These are phyloP conservation scores for Pterocarpus macrocarpus DNA, from an alignment of 306 rosid species.

Conservation along the genomic window DNA sequence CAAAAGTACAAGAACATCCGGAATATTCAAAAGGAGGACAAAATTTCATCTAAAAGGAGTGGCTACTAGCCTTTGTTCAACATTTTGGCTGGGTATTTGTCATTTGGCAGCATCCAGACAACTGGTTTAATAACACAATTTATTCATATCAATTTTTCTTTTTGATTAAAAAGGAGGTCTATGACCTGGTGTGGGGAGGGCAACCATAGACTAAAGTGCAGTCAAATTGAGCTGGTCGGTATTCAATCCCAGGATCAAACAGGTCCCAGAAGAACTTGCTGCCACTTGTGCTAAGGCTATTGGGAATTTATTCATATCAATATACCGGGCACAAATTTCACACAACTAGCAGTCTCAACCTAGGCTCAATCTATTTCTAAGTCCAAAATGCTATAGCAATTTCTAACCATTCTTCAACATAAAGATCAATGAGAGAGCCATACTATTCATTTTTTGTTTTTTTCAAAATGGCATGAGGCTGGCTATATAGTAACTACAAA, in stretches of 20 bases:
- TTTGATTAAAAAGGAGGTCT: not conserved
- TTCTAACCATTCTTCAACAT: constrained; percentile 18
- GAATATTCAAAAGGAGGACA: not conserved
- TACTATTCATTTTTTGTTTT: not conserved
- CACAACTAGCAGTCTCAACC: not conserved
- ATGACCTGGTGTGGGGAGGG: constrained; percentile 31
- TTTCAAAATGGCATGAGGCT: not conserved
- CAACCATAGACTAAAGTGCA: constrained; percentile 14
- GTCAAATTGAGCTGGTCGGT: constrained; percentile 22
- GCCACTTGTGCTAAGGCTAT: constrained; percentile 6
- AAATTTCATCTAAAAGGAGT: not conserved
- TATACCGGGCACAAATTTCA: constrained; percentile 13
- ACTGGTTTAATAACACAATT: not conserved
- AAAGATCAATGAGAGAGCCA: constrained; percentile 10
- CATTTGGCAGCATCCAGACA: constrained; percentile 23
- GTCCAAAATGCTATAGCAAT: constrained; percentile 32
- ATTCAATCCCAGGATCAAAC: constrained; percentile 28
- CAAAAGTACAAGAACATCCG: not conserved
- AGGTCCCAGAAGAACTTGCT: constrained; percentile 6
- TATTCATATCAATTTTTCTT: not conserved
- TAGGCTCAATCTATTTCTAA: constrained; percentile 23
- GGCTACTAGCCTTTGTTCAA: constrained; percentile 24
- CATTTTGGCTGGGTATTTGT: constrained; percentile 17
- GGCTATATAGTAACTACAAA: not conserved
- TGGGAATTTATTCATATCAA: constrained; percentile 16